These are phyloP conservation scores for Solanum pennellii DNA, from an alignment of 257 asterid species.

Conservation along the genomic window DNA sequence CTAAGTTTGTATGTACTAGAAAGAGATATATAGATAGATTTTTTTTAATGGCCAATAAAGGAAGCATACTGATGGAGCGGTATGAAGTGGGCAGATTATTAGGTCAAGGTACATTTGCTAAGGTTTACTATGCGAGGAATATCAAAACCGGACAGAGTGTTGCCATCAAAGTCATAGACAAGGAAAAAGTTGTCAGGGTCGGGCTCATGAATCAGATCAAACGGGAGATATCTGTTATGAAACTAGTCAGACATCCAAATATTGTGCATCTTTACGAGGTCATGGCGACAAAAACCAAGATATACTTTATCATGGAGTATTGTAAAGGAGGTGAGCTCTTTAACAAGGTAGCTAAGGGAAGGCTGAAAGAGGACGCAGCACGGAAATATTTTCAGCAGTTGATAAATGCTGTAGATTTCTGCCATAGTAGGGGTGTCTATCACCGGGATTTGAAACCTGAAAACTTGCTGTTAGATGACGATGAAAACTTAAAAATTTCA, in stretches of 20 bases:
- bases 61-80: conserved; percentile 40
- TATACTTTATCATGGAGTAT: conserved; percentile 65
- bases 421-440: conserved; percentile 78
- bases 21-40: background rate
- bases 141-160: conserved; percentile 51
- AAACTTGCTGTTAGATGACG: conserved; percentile 59
- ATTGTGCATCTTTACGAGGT: conserved; percentile 66
- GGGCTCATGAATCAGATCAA: conserved; percentile 58
- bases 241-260: conserved; percentile 57
- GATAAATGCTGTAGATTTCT: conserved; percentile 62
- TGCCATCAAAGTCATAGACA: conserved; percentile 73
- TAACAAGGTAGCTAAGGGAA: conserved; percentile 54
- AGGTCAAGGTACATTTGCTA: conserved; percentile 84
- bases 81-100: conserved; percentile 71
- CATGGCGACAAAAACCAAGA: conserved; percentile 80
- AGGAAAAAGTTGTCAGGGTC: conserved; percentile 40
- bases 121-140: conserved; percentile 55
- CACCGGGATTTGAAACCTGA: conserved; percentile 86
- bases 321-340: conserved; percentile 85
- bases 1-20: background rate
- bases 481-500: conserved; percentile 51
- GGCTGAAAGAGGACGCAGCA: conserved; percentile 50
- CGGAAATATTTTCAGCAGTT: conserved; percentile 53
- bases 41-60: conserved; percentile 38
- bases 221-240: conserved; percentile 69